phyloP scores from a whole-genome alignment of 108 stramenopile genomes.

The Pseudonitzschia multistriata region DNA sequence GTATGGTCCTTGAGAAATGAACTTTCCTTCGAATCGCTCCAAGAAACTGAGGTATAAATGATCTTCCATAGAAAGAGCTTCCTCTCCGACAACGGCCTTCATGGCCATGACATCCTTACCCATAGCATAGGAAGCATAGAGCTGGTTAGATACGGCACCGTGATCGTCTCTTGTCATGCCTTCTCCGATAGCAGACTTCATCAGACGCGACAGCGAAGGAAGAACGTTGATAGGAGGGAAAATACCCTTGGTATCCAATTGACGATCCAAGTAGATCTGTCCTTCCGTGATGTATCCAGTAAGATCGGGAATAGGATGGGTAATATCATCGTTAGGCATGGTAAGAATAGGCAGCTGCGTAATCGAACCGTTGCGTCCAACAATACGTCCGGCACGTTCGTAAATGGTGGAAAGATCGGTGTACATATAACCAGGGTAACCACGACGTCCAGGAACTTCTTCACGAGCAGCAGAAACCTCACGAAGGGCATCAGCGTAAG shows the following conservation, averaged over 20 bases:
- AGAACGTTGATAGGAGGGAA: conserved; percentile 99
- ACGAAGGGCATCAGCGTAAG: conserved; percentile 99
- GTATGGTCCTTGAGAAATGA: conserved; percentile 97
- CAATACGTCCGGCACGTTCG: conserved; percentile 99
- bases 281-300: conserved; percentile 99
- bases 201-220: conserved; percentile 97
- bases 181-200: conserved; percentile 99
- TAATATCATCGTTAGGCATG: conserved; percentile 99
- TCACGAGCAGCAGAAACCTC: conserved; percentile 99
- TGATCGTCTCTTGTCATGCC: conserved; percentile 99
- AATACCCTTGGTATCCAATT: conserved; percentile 97
- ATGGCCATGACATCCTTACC: conserved; percentile 99
- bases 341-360: conserved; percentile 99
- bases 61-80: conserved; percentile 99
- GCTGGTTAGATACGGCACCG: conserved; percentile 98
- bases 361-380: conserved; percentile 97
- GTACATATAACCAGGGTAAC: conserved; percentile 99
- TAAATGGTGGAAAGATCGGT: conserved; percentile 99
- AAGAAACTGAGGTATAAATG: conserved; percentile 98
- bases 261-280: conserved; percentile 98
- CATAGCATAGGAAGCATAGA: conserved; percentile 98
- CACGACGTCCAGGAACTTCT: conserved; percentile 99
- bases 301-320: conserved; percentile 99
- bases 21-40: conserved; percentile 98
- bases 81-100: conserved; percentile 99